Evolutionary conservation across 2,329 filamentous ascomycete genomes (phyloP).

Genomic region (Cordyceps militaris): DNA sequence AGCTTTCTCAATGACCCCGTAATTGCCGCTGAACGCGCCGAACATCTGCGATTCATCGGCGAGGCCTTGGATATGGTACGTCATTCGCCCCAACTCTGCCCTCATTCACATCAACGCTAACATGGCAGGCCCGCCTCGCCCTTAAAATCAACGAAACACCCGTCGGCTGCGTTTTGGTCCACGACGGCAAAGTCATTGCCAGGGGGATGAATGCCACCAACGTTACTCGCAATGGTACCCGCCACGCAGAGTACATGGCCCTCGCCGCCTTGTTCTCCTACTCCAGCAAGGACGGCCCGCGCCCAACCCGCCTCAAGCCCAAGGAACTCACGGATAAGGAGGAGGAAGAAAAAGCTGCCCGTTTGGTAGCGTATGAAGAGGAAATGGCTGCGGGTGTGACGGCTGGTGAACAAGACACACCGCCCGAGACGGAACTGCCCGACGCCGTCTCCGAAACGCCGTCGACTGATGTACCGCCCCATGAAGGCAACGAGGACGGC

Average conservation of each 20-base stretch:
- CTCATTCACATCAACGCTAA: conserved; percentile 16
- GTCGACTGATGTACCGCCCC: conserved; percentile 21
- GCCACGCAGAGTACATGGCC: conserved; percentile 93
- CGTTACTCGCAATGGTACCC: conserved; percentile 79
- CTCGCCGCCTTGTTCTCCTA: conserved; percentile 52
- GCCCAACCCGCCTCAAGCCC: conserved; percentile 27
- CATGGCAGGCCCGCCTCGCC: conserved; percentile 68
- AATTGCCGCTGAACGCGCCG: conserved; percentile 25
- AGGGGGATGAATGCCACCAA: conserved; percentile 97
- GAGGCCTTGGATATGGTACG: conserved; percentile 80
- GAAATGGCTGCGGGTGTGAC: conserved; percentile 17
- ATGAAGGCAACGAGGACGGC: conserved; percentile 47
- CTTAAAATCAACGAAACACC: conserved; percentile 85
- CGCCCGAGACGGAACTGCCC: not conserved
- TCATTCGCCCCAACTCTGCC: not conserved
- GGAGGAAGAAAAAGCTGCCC: conserved; percentile 13
- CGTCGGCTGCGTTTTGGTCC: conserved; percentile 90
- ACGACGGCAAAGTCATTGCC: conserved; percentile 71
- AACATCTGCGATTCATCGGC: conserved; percentile 60
- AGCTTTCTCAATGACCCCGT: conserved; percentile 21
- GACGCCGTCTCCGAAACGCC: conserved; percentile 16
- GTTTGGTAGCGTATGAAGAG: conserved; percentile 18
- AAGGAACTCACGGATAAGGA: conserved; percentile 23
- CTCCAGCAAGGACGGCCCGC: conserved; percentile 23
- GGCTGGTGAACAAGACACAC: not conserved